Percentiles rank a stretch among this genome's conserved stretches.
These are phyloP conservation scores for Barnettozyma botsteinii DNA, from an alignment of 805 yeast species.

Conservation along the genomic window DNA sequence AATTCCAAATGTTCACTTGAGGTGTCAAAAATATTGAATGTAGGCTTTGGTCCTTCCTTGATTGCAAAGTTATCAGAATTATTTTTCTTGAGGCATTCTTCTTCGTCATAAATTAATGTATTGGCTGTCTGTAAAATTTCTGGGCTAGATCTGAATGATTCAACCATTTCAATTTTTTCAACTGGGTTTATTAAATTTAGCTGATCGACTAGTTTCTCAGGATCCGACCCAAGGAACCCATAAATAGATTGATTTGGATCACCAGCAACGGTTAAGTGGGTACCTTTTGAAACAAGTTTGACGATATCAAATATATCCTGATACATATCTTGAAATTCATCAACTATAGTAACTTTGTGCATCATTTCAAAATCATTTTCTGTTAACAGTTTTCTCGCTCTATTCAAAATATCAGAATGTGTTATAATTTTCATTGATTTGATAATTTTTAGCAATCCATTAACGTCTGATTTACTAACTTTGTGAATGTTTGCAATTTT, in stretches of 20 bases:
- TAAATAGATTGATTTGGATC: conserved; percentile 69
- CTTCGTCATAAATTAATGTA: conserved; percentile 6
- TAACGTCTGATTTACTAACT: background rate
- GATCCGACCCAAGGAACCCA: conserved; percentile 54
- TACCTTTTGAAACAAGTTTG: conserved; percentile 29
- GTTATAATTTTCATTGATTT: conserved; percentile 13
- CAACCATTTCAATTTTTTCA: conserved; percentile 32
- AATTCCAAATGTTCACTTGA: conserved; percentile 36
- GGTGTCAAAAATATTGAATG: conserved; percentile 22
- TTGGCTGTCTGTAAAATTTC: conserved; percentile 45
- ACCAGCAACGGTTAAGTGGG: conserved; percentile 64
- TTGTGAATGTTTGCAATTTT: background rate
- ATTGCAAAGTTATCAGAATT: background rate
- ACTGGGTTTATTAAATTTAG: conserved; percentile 17
- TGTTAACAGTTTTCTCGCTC: conserved; percentile 30
- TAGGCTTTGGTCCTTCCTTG: conserved; percentile 14
- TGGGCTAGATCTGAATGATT: conserved; percentile 59
- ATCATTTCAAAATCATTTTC: conserved; percentile 20
- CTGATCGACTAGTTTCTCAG: conserved; percentile 24
- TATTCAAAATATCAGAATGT: conserved; percentile 20
- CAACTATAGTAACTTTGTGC: conserved; percentile 47
- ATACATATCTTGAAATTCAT: conserved; percentile 71
- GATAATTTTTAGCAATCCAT: conserved; percentile 9
- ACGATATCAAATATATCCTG: conserved; percentile 43
- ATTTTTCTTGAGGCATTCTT: conserved; percentile 3